Evolutionary conservation across 2,329 filamentous ascomycete species (phyloP).

Genomic region (Apiospora koreana): DNA sequence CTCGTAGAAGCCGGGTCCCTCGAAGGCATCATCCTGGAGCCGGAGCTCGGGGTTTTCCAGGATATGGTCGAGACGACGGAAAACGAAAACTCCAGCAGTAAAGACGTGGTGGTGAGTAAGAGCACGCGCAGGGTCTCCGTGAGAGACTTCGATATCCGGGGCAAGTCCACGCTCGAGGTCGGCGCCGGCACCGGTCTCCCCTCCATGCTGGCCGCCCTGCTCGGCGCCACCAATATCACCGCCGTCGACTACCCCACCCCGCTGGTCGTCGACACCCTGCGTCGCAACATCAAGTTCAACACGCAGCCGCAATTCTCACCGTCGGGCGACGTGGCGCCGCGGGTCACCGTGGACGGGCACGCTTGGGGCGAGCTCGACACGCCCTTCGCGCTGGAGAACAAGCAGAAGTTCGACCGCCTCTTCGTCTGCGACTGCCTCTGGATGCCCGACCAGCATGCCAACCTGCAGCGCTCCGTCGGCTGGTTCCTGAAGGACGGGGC

Average conservation of each 20-base stretch:
- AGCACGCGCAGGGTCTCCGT: background rate
- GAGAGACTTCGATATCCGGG: slow-evolving; percentile 48
- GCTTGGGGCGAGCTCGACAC: slow-evolving; percentile 59
- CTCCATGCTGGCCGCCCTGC: slow-evolving; percentile 48
- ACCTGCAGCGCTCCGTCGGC: slow-evolving; percentile 61
- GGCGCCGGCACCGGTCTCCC: slow-evolving; percentile 65
- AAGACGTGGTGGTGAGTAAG: background rate
- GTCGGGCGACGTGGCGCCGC: slow-evolving; percentile 17
- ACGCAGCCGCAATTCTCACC: slow-evolving; percentile 38
- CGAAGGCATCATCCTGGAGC: slow-evolving; percentile 17
- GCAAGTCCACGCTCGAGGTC: slow-evolving; percentile 60
- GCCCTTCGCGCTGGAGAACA: slow-evolving; percentile 29
- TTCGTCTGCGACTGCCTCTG: slow-evolving; percentile 74
- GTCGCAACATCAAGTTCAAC: slow-evolving; percentile 57
- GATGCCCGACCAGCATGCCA: slow-evolving; percentile 74
- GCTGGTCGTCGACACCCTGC: slow-evolving; percentile 59
- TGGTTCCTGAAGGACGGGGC: slow-evolving; percentile 54
- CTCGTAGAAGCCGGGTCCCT: slow-evolving; percentile 53
- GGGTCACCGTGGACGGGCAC: slow-evolving; percentile 58
- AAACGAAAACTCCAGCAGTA: background rate
- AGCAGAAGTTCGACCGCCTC: slow-evolving; percentile 57
- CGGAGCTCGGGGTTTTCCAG: background rate
- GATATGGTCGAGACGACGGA: background rate
- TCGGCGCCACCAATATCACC: slow-evolving; percentile 52
- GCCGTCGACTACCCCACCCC: slow-evolving; percentile 70